phyloP scores from a whole-genome alignment of 208 protist species.

The Leishmania mexicana region DNA sequence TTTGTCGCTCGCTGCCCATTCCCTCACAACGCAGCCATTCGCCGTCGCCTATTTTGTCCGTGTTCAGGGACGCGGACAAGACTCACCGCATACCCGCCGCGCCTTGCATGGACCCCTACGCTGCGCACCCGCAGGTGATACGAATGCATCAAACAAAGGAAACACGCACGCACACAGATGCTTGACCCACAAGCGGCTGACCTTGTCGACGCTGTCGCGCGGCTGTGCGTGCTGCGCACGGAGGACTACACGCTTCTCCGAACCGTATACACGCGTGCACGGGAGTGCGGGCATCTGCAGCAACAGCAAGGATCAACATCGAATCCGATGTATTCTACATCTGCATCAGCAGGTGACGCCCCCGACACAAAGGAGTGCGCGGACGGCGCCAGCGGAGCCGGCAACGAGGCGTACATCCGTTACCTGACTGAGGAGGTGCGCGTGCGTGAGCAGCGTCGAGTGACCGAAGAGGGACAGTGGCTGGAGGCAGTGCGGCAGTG shows the following conservation, averaged over 20 bases:
- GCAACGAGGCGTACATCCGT: conserved; percentile 29
- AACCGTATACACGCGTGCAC: conserved; percentile 23
- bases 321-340: background rate
- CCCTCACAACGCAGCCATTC: background rate
- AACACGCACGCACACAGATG: conserved; percentile 18
- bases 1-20: background rate
- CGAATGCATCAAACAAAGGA: background rate
- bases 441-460: conserved; percentile 36
- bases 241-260: conserved; percentile 49
- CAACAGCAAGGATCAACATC: background rate
- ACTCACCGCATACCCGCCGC: background rate
- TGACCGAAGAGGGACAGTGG: conserved; percentile 22
- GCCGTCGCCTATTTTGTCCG: background rate
- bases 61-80: background rate
- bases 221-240: conserved; percentile 47
- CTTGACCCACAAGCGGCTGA: conserved; percentile 36
- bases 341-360: background rate
- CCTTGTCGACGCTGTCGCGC: conserved; percentile 43
- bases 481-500: conserved; percentile 30
- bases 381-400: background rate
- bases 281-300: background rate
- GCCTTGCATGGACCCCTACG: background rate
- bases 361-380: background rate
- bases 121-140: background rate
- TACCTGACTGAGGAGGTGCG: conserved; percentile 41